These are phyloP conservation scores for Physcomitrellopsis africana DNA, from an alignment of 225 moss, liverwort and hornwort genomes.

Conservation along the genomic window DNA sequence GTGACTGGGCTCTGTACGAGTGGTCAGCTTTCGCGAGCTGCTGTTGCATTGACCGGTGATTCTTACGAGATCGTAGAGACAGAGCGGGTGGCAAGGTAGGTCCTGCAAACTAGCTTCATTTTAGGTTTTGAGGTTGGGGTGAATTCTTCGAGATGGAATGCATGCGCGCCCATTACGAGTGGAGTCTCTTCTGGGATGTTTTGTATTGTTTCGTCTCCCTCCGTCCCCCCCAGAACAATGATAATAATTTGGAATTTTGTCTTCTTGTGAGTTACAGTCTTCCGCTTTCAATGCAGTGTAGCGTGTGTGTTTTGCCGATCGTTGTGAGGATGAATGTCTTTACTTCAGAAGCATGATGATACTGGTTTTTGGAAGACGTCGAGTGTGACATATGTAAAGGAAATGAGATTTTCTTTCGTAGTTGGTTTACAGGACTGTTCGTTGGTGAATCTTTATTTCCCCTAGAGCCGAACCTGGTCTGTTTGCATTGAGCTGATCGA, in stretches of 20 bases:
- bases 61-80: conserved; percentile 28
- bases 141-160: background rate
- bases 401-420: too few relatives aligned
- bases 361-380: too few relatives aligned
- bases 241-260: background rate
- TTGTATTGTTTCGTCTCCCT: too few relatives aligned
- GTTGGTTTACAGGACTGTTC: too few relatives aligned
- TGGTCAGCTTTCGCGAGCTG: conserved; percentile 14
- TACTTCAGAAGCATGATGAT: background rate
- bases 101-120: background rate
- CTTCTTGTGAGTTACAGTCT: background rate
- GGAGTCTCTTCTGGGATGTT: background rate
- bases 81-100: conserved; percentile 6
- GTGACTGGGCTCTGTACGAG: background rate
- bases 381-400: too few relatives aligned
- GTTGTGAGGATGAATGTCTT: background rate
- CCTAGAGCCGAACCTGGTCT: too few relatives aligned
- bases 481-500: too few relatives aligned
- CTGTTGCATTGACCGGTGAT: conserved; percentile 27
- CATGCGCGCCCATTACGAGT: background rate
- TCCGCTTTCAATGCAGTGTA: conserved; percentile 3
- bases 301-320: background rate
- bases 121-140: conserved; percentile 15
- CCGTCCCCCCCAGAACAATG: too few relatives aligned
- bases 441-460: too few relatives aligned